These are phyloP conservation scores for Castanopsis chinensis DNA, from an alignment of 306 rosid species.

Conservation along the genomic window DNA sequence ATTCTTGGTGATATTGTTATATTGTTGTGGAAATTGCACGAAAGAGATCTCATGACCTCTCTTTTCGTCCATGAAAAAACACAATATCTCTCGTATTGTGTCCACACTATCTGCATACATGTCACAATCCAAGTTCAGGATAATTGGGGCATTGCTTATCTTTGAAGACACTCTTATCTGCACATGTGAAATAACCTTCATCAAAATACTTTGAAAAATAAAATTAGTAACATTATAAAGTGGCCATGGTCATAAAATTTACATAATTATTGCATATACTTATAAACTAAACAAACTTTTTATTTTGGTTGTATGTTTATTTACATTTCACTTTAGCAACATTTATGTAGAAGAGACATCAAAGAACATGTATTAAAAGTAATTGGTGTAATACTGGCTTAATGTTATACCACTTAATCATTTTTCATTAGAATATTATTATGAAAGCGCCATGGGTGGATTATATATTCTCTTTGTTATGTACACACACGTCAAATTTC, in stretches of 20 bases:
- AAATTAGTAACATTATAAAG: background rate
- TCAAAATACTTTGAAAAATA: background rate
- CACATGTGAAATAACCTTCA: background rate
- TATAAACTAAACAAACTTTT: too few species aligned
- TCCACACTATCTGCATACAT: slow-evolving; percentile 58
- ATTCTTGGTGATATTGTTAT: slow-evolving; percentile 39
- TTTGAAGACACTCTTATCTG: slow-evolving; percentile 72
- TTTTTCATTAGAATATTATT: too few species aligned
- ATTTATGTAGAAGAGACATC: too few species aligned
- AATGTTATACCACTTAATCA: too few species aligned
- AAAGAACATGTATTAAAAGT: too few species aligned
- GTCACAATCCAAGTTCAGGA: slow-evolving; percentile 71
- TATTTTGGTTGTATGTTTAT: too few species aligned
- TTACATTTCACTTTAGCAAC: too few species aligned
- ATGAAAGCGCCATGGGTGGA: too few species aligned
- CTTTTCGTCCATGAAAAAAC: slow-evolving; percentile 62
- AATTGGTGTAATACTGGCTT: too few species aligned
- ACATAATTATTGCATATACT: too few species aligned
- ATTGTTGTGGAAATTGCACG: slow-evolving; percentile 58
- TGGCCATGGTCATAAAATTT: background rate
- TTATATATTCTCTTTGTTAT: accelerated
- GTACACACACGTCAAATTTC: too few species aligned
- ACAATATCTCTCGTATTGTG: slow-evolving; percentile 40
- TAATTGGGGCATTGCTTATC: slow-evolving; percentile 64
- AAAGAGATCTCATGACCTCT: slow-evolving; percentile 53